Evolutionary conservation across 192 early-diverging fungal genomes (phyloP).

Genomic region (Coemansia sp.): DNA sequence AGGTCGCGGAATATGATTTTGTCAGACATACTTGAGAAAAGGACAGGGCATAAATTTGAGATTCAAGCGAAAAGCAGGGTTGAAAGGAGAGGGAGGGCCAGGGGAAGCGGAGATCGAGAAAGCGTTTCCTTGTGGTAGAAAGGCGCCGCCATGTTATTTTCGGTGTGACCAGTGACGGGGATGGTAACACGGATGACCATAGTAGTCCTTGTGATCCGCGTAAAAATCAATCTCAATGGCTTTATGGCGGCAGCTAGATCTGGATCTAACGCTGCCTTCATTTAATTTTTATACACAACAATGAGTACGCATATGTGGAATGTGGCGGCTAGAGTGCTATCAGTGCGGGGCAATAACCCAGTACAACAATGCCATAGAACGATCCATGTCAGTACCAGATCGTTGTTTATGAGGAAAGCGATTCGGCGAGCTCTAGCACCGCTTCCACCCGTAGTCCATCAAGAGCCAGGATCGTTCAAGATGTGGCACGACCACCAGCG

Average conservation of each 20-base stretch:
- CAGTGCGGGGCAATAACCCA: neutral
- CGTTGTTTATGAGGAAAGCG: neutral
- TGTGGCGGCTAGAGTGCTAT: neutral
- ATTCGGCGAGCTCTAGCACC: slow-evolving; percentile 1
- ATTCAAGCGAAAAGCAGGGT: neutral
- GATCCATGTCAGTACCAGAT: neutral
- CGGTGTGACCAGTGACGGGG: neutral
- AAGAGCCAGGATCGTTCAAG: neutral
- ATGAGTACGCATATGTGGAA: neutral
- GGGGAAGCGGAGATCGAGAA: slow-evolving; percentile 1
- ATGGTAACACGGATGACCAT: neutral
- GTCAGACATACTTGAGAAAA: slow-evolving; percentile 45
- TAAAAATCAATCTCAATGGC: neutral
- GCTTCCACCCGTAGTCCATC: slow-evolving; percentile 21
- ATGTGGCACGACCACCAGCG: slow-evolving; percentile 38
- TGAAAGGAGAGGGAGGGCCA: neutral
- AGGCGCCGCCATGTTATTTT: neutral
- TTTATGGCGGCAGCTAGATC: neutral
- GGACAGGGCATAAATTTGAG: neutral
- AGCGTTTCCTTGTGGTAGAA: neutral
- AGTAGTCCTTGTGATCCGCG: neutral
- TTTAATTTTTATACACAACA: neutral
- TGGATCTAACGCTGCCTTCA: neutral
- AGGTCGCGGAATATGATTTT: slow-evolving; percentile 77
- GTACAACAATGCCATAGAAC: neutral